Base-by-base conservation (phyloP, 345 rosid species). In the Mangifera indica region DNA sequence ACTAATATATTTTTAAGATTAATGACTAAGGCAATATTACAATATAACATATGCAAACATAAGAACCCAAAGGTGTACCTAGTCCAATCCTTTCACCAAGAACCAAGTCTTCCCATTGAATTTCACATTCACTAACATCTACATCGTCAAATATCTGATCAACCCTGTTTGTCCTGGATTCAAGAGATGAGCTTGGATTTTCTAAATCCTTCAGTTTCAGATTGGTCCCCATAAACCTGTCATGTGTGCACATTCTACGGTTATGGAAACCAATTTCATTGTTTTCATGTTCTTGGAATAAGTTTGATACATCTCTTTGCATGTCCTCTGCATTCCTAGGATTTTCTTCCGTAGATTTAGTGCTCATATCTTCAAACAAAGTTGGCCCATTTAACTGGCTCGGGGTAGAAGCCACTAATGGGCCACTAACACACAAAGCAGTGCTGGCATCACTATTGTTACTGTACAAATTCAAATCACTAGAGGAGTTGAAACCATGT, bases 41-140 rank as follows among this genome's bases (percentile, higher is more conserved):
- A 34, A 56, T 55, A 68, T 44, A n/a, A n/a, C 26, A 21, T 3
- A 42, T 69, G 69, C 18, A 59, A 49, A 12, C 59, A 44, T 71
- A 64, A 82, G 54, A 21, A 12, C 71, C 66, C 71, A 69, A 51
- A 46, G 32, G 72, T 70, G 75, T 88, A 96, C 99, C 99, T 87
- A 96, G 80, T 84, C 99, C 99, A 88, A 96, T 93, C 81, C 99
- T 89, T 77, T 93, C 99, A 75, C 95, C 98, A 74, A 96, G 77
- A 60, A 84, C 93, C 87, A 96, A 81, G 84, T 96, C 89, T 75
- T 93, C 97, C 99, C 98, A 96, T 45, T 93, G 96, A 84, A 93
- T 93, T 86, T 96, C 99, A 85, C 91, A 81, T 78, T 96, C 93
- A 69, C 96, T 86, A 48, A 93, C 95, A 87, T 93, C 94, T 58